These are phyloP conservation scores for Claviceps monticola DNA, from an alignment of 2,329 filamentous ascomycete species.

Conservation along the genomic window DNA sequence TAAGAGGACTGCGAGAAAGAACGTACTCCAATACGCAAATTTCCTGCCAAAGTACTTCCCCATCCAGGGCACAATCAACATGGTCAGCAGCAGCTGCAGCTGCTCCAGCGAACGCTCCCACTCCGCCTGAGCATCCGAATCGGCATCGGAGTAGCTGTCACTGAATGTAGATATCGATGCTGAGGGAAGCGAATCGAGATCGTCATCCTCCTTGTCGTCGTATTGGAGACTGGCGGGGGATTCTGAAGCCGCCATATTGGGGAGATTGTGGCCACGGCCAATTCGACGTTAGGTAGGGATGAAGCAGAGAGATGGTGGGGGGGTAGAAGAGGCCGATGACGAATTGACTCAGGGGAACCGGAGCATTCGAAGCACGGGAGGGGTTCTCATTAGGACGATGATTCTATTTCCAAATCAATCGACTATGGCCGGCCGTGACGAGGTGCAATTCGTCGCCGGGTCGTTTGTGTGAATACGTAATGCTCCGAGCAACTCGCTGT, in stretches of 20 bases:
- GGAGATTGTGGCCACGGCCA: not conserved
- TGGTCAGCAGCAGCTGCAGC: slow-evolving; percentile 79
- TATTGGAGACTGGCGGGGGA: slow-evolving; percentile 38
- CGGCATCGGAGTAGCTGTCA: slow-evolving; percentile 42
- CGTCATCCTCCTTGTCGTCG: slow-evolving; percentile 39
- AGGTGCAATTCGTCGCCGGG: not conserved
- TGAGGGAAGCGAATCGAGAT: slow-evolving; percentile 52
- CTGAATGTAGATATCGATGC: slow-evolving; percentile 27
- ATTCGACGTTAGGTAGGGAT: not conserved
- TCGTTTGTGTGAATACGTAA: not conserved
- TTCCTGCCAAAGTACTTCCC: slow-evolving; percentile 92
- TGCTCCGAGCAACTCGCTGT: not conserved
- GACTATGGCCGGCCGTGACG: not conserved
- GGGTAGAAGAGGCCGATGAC: not conserved
- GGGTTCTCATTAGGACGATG: not conserved
- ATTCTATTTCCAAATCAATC: not conserved
- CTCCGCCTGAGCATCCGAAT: slow-evolving; percentile 82
- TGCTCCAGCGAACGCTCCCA: slow-evolving; percentile 94
- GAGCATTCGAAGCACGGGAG: not conserved
- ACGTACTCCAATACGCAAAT: slow-evolving; percentile 85
- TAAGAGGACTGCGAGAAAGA: not conserved
- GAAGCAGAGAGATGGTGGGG: not conserved
- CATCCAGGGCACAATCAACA: slow-evolving; percentile 86
- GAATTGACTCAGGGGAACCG: not conserved
- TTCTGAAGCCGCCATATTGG: slow-evolving; percentile 24